Evolutionary conservation across 1,284 basidiomycete species (phyloP).

Genomic region (Lentinula novae-zelandiae): DNA sequence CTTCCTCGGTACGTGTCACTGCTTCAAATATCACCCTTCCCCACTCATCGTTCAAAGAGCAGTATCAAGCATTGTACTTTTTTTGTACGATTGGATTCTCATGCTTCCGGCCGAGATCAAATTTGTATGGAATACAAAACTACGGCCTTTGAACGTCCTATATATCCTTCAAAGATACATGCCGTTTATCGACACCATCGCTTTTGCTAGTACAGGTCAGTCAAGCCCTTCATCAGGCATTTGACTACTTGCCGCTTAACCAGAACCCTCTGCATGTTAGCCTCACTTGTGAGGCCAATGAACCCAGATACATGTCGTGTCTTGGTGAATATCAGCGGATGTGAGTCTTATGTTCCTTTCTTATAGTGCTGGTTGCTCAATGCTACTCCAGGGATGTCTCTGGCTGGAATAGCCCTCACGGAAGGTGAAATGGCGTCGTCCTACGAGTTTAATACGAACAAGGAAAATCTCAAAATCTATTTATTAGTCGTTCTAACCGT

Average conservation of each 20-base stretch:
- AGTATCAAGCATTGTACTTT: not conserved
- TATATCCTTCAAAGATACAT: constrained; percentile 10
- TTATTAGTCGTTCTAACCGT: not conserved
- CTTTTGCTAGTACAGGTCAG: not conserved
- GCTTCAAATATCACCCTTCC: too few species aligned
- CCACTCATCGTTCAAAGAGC: too few species aligned
- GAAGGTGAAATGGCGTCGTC: not conserved
- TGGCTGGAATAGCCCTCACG: not conserved
- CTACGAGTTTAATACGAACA: not conserved
- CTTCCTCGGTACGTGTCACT: too few species aligned
- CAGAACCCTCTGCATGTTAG: not conserved
- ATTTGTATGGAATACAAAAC: not conserved
- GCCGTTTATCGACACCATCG: not conserved
- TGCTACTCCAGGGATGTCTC: not conserved
- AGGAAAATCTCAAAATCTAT: too few species aligned
- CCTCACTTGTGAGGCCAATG: not conserved
- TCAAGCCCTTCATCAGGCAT: not conserved
- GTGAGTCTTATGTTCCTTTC: not conserved
- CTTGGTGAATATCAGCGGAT: not conserved
- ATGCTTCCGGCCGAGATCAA: not conserved
- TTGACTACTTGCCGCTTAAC: not conserved
- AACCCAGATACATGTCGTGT: not conserved
- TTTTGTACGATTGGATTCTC: constrained; percentile 2
- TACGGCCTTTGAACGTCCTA: not conserved
- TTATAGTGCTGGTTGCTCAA: not conserved